Base-by-base conservation (phyloP, 1,284 basidiomycete genomes). In the Fomitopsis betulina region DNA sequence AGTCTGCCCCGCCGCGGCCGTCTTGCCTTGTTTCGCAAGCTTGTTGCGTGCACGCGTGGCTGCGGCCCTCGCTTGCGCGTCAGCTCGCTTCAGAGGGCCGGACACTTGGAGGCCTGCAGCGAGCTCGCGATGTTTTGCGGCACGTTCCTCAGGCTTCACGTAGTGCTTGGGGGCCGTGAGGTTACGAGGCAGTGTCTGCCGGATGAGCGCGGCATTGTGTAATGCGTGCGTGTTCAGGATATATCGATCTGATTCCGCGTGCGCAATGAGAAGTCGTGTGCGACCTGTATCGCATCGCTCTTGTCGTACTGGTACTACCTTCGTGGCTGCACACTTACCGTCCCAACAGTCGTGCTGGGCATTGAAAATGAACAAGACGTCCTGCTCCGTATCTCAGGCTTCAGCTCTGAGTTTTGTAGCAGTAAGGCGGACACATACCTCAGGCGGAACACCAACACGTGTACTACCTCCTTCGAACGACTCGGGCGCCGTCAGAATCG, bases 331-430 rank as follows among this genome's bases (percentile, higher is more conserved):
- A 23, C 53, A 54, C 2, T 5, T 6, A 27, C 27, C 5, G 13
- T 62, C 50, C 71, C 63, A 38, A 73, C 59, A 1, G 59, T 33
- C 32, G 77, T 76, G 37, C 69, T 68, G 1, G 65, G 66, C 45
- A 4, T 66, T 69, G 57, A 65, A 71, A 12, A 59, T 25, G 45
- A 75, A 69, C 0, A 76, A 64, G 5, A 75, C 58, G 61, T 75
- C 72, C 21, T 67, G 65, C 19, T 12, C 5, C 27, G 19, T 30
- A 43, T 17, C 10, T 2, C 57, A 21, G 5, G 35, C 21, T 37
- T 6, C 3, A 39, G 27, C 7, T n/a, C n/a, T n/a, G n/a, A n/a
- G n/a, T n/a, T n/a, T n/a, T n/a, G n/a, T n/a, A n/a, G n/a, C n/a
- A n/a, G n/a, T n/a, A n/a, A n/a, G n/a, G n/a, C n/a, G n/a, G n/a